Conservation (phyloP, 148 eudicot species). For the Spergularia bocconei region DNA sequence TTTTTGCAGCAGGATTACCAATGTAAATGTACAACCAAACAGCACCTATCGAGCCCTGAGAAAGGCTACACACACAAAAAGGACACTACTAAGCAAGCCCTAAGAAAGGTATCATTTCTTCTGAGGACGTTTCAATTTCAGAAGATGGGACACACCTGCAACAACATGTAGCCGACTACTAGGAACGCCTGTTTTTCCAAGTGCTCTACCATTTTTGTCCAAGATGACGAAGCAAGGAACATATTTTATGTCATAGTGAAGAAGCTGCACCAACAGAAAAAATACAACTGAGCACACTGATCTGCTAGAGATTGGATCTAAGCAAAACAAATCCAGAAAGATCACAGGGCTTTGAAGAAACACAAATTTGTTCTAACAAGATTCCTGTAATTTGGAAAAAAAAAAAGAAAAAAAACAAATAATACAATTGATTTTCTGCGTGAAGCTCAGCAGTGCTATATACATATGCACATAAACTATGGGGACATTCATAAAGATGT, state of each 20-base stretch:
- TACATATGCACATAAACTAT: too few relatives aligned
- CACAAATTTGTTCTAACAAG: background rate
- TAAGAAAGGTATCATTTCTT: background rate
- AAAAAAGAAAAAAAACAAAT: too few relatives aligned
- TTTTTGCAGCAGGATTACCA: background rate
- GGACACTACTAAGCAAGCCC: too few relatives aligned
- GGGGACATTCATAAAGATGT: too few relatives aligned
- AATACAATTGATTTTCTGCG: too few relatives aligned
- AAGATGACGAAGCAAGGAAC: constrained; percentile 97
- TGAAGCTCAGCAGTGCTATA: too few relatives aligned
- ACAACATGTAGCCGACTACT: constrained; percentile 81
- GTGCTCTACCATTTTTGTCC: constrained; percentile 78
- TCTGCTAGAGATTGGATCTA: background rate
- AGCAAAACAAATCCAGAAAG: background rate
- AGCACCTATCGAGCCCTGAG: background rate
- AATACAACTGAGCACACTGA: background rate
- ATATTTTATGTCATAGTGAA: constrained; percentile 85
- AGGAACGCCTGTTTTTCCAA: constrained; percentile 93
- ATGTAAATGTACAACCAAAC: background rate
- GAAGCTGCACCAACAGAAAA: constrained; percentile 56
- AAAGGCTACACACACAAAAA: too few relatives aligned
- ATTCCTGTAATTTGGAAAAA: too few relatives aligned
- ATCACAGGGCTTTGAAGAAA: background rate
- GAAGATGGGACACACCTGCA: constrained; percentile 95
- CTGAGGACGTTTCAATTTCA: constrained; percentile 66